Evolutionary conservation across 164 flowering plant species (phyloP).

Genomic region (Dillenia turbinata): DNA sequence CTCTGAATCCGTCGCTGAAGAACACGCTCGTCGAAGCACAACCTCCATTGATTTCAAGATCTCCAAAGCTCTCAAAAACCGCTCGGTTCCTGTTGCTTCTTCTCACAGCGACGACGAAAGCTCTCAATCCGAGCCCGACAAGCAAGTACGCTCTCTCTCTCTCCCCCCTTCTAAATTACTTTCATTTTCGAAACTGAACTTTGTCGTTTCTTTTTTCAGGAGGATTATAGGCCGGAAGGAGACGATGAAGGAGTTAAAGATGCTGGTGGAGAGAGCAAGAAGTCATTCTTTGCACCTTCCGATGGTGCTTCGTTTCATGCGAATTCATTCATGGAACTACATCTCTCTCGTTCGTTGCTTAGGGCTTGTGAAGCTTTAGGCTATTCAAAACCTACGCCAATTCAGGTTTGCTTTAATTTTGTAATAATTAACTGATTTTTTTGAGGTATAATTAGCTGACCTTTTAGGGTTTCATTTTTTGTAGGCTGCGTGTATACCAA

Average conservation of each 20-base stretch:
- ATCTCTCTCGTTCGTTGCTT: slow-evolving; percentile 86
- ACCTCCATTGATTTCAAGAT: slow-evolving; percentile 87
- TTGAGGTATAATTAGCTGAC: background rate
- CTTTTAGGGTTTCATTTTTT: slow-evolving; percentile 1
- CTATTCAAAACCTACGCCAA: slow-evolving; percentile 83
- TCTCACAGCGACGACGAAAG: slow-evolving; percentile 20
- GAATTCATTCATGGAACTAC: slow-evolving; percentile 82
- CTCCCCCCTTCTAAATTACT: background rate
- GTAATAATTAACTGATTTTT: background rate
- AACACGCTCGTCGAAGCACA: slow-evolving; percentile 79
- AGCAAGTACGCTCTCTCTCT: slow-evolving; percentile 35
- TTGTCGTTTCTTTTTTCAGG: slow-evolving; percentile 28
- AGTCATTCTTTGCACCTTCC: slow-evolving; percentile 56
- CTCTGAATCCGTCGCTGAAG: slow-evolving; percentile 77
- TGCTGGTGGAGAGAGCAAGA: slow-evolving; percentile 8
- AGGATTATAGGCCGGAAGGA: slow-evolving; percentile 47
- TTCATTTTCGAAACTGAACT: background rate
- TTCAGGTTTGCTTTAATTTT: slow-evolving; percentile 54
- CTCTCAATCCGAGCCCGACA: slow-evolving; percentile 41
- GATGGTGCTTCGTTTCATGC: slow-evolving; percentile 82
- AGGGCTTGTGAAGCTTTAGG: slow-evolving; percentile 86
- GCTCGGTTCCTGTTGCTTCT: slow-evolving; percentile 12
- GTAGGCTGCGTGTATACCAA: slow-evolving; percentile 91
- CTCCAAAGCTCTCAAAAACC: slow-evolving; percentile 42
- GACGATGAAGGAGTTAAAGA: slow-evolving; percentile 35